Evolutionary conservation across 78 protist genomes (phyloP).

Genomic region (Polysphondylium violaceum): DNA sequence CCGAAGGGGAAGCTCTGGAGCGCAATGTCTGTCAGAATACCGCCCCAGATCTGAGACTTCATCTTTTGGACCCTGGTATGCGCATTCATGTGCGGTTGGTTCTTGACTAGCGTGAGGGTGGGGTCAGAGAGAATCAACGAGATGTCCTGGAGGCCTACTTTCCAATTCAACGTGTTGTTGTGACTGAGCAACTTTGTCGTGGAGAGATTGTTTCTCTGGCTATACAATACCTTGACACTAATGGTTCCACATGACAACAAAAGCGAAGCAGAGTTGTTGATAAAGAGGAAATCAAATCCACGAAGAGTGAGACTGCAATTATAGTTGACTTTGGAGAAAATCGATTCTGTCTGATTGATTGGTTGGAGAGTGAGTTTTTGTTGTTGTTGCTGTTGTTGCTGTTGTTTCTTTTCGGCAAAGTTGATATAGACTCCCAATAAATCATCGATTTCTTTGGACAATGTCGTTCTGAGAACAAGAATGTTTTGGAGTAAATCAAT

Average conservation of each 20-base stretch:
- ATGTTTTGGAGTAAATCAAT: conserved; percentile 59
- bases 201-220: not conserved
- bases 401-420: conserved; percentile 29
- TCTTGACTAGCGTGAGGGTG: not conserved
- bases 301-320: conserved; percentile 26
- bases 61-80: conserved; percentile 25
- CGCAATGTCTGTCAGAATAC: conserved; percentile 53
- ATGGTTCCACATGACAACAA: conserved; percentile 52
- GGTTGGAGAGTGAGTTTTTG: not conserved
- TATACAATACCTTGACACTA: conserved; percentile 37
- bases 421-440: conserved; percentile 46
- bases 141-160: conserved; percentile 52
- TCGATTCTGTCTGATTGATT: not conserved
- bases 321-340: conserved; percentile 23
- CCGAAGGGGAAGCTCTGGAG: conserved; percentile 55
- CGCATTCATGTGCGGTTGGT: not conserved
- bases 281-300: conserved; percentile 49
- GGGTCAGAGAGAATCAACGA: conserved; percentile 63
- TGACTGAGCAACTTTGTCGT: not conserved
- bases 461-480: conserved; percentile 30
- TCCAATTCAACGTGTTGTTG: conserved; percentile 49
- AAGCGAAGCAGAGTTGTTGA: conserved; percentile 33
- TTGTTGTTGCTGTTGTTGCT: not conserved
- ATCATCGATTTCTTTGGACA: conserved; percentile 64
- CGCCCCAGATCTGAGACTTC: conserved; percentile 72